phyloP scores from a whole-genome alignment of 1,139 yeast genomes.

The Candida anutae region DNA sequence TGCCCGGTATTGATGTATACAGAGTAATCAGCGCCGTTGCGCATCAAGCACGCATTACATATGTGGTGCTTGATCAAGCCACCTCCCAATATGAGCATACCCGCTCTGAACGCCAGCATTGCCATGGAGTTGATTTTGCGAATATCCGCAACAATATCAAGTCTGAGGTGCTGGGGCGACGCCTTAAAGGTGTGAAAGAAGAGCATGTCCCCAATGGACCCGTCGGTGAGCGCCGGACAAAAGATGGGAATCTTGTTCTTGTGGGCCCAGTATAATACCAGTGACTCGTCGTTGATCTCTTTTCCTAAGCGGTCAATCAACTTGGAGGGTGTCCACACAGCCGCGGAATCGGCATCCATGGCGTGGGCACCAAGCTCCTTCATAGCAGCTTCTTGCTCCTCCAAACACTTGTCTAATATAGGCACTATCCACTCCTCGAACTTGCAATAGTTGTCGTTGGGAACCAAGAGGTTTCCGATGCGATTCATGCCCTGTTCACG shows the following conservation, averaged over 20 bases:
- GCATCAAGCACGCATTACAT: conserved; percentile 95
- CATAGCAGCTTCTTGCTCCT: conserved; percentile 75
- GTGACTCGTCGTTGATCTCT: conserved; percentile 86
- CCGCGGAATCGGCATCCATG: conserved; percentile 32
- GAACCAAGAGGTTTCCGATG: conserved; percentile 92
- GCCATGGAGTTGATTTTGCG: conserved; percentile 86
- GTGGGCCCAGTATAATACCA: conserved; percentile 98
- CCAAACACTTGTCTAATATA: conserved; percentile 73
- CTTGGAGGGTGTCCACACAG: conserved; percentile 87
- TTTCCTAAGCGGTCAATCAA: conserved; percentile 89
- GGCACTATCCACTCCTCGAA: conserved; percentile 99
- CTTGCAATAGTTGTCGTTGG: conserved; percentile 93
- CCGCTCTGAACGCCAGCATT: conserved; percentile 92
- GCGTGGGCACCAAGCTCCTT: conserved; percentile 55
- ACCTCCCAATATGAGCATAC: conserved; percentile 95
- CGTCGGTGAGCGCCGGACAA: conserved; percentile 97
- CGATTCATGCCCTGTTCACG: conserved; percentile 96
- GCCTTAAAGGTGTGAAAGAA: conserved; percentile 96
- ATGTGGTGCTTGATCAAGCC: conserved; percentile 95
- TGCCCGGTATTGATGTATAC: conserved; percentile 97
- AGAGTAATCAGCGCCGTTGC: conserved; percentile 98
- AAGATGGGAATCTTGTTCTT: conserved; percentile 92
- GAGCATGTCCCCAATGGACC: conserved; percentile 97
- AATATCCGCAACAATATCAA: conserved; percentile 92
- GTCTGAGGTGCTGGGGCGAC: conserved; percentile 78